Evolutionary conservation across 2,329 filamentous ascomycete species (phyloP), one percentile per base, ranked within the genome.

Genomic region (Penicillium fuscoglaucum): DNA sequence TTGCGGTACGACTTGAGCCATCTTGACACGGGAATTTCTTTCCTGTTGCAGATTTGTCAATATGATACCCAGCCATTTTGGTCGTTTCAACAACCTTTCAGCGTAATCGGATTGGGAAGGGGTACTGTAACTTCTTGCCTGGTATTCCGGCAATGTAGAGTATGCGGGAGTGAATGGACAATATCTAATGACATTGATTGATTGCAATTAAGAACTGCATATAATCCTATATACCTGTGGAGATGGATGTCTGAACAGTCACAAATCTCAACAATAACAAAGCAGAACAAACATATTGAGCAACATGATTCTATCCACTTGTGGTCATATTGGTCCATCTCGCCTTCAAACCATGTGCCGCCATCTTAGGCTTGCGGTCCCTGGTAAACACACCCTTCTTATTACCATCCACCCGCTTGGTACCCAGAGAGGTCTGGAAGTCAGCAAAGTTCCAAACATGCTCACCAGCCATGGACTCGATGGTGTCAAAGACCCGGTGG

Each of bases 401-500:
- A 26, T 57, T 47, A 29, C 55, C 55, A 35, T 57, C 49, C 10
- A 57, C 49, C 13, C 49, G 21, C 10, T 0, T 15, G 12, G 12
- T 41, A 28, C 21, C 49, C 9, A 53, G 0, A n/a, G 5, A n/a
- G 26, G 33, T 57, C 48, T 57, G 53, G 48, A 59, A 57, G 10
- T 57, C 57, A 9, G 57, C 48, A 31, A 59, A 59, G 7, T 44
- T 44, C 57, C 57, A 59, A 43, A 57, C 48, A 24, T 57, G 54
- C 61, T 74, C 71, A 5, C 71, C 72, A 3, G 68, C 61, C 4
- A 73, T 63, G 12, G 60, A 57, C 0, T 66, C 61, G 0, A 73
- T 26, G 4, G 56, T 40, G 48, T 73, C 72, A 51, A 71, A 70
- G 5, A 74, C 71, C 2, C 68, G 61, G 35, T 71, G 69, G 17